Percentiles rank a stretch among this genome's conserved stretches.
These are phyloP conservation scores for Fistulina hepatica DNA, from an alignment of 1,284 basidiomycete species.

Conservation along the genomic window DNA sequence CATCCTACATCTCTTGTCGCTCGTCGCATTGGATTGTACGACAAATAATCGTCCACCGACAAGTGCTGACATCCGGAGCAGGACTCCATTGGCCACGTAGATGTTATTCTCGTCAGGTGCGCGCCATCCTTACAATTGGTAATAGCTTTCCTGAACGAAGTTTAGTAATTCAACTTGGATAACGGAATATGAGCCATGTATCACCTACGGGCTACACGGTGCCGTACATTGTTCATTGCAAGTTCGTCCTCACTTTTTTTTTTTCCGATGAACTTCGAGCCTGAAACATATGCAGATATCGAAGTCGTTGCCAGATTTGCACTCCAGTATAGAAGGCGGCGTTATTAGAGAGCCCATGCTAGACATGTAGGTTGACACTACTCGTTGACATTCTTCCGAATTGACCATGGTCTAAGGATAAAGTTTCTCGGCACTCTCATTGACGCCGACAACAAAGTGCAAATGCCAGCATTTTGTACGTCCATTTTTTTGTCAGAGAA, in stretches of 20 bases:
- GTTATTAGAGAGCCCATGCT: conserved; percentile 82
- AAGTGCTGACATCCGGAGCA: conserved; percentile 23
- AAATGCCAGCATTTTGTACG: conserved; percentile 84
- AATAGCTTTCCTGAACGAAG: conserved; percentile 2
- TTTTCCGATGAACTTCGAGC: neutral
- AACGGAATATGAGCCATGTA: conserved; percentile 86
- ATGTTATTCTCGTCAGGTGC: conserved; percentile 78
- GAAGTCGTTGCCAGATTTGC: conserved; percentile 62
- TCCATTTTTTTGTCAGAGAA: conserved; percentile 2
- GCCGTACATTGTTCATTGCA: conserved; percentile 78
- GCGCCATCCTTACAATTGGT: neutral
- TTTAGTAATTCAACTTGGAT: conserved; percentile 94
- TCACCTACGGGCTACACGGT: conserved; percentile 91
- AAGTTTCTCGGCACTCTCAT: conserved; percentile 69
- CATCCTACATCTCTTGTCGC: neutral
- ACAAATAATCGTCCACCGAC: no score
- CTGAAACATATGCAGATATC: conserved; percentile 36
- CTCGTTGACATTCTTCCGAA: neutral
- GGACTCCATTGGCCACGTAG: conserved; percentile 73
- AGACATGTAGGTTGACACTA: conserved; percentile 55
- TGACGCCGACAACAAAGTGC: conserved; percentile 45
- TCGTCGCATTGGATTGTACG: conserved; percentile 2
- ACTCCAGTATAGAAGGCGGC: conserved; percentile 92
- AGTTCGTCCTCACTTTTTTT: conserved; percentile 27
- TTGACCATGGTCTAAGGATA: conserved; percentile 39